Evolutionary conservation across 352 stramenopile genomes (phyloP).

Genomic region (Elongisporangium prolatum): DNA sequence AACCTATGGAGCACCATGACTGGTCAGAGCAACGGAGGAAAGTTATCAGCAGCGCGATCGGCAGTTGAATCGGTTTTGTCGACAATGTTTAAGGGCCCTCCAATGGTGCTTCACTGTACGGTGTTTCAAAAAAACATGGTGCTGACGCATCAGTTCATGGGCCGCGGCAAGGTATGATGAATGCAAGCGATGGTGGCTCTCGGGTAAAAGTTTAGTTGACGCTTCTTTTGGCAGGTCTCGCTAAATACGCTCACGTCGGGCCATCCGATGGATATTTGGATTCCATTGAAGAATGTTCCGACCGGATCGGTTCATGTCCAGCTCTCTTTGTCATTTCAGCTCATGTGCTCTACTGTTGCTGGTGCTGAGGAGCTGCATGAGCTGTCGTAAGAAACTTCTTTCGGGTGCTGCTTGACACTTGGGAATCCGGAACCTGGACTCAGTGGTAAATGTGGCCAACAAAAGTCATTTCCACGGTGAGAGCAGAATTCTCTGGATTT

Average conservation of each 20-base stretch:
- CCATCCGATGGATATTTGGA: conserved; percentile 63
- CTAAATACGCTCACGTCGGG: conserved; percentile 51
- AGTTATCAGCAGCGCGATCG: conserved; percentile 13
- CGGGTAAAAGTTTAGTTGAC: neutral
- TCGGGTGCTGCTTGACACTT: neutral
- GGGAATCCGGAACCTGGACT: neutral
- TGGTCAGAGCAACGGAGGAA: conserved; percentile 15
- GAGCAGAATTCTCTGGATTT: too few relatives aligned
- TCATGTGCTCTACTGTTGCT: conserved; percentile 67
- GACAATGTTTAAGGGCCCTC: conserved; percentile 56
- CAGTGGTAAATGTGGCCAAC: too few relatives aligned
- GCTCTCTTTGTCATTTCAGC: conserved; percentile 69
- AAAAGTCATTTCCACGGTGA: too few relatives aligned
- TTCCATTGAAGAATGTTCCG: conserved; percentile 53
- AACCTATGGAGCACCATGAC: conserved; percentile 42
- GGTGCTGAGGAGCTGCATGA: conserved; percentile 16
- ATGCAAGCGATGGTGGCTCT: neutral
- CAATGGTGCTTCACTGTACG: conserved; percentile 47
- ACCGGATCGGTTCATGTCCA: conserved; percentile 51
- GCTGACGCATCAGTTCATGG: conserved; percentile 74
- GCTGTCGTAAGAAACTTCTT: conserved; percentile 5
- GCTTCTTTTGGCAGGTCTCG: conserved; percentile 20
- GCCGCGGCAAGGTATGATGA: conserved; percentile 40
- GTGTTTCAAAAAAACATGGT: conserved; percentile 82
- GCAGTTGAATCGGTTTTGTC: conserved; percentile 59